Conservation (phyloP, 225 moss, liverwort and hornwort genomes). For the Straminergon stramineum region DNA sequence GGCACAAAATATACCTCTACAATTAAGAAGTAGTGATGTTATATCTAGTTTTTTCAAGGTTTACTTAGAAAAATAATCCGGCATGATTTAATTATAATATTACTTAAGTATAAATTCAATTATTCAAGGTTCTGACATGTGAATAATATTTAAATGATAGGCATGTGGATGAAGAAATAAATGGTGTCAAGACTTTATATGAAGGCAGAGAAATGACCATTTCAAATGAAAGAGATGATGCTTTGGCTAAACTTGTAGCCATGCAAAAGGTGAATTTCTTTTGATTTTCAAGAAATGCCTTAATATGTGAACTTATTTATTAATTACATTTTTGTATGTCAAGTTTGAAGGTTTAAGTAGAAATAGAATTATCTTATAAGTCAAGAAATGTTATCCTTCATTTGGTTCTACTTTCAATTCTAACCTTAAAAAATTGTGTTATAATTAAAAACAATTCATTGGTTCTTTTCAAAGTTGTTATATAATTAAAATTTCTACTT, state of each 20-base stretch:
- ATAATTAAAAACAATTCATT: background rate
- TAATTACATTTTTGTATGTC: background rate
- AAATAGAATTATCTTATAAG: too few relatives aligned
- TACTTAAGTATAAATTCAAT: too few relatives aligned
- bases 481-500: background rate
- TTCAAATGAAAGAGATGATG: slow-evolving; percentile 43
- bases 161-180: slow-evolving; percentile 76
- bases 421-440: background rate
- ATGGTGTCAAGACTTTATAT: slow-evolving; percentile 51
- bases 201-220: slow-evolving; percentile 29
- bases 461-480: background rate
- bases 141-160: slow-evolving; percentile 7
- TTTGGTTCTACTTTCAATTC: background rate
- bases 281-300: background rate
- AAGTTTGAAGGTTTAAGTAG: background rate
- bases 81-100: background rate
- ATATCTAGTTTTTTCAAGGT: background rate
- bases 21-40: background rate
- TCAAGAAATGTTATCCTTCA: background rate
- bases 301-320: too few relatives aligned
- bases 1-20: background rate
- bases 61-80: accelerated
- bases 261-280: slow-evolving; percentile 25
- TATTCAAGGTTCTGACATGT: background rate
- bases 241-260: slow-evolving; percentile 26